Evolutionary conservation across 2,329 filamentous ascomycete species (phyloP), one percentile per base, ranked within the genome.

Genomic region (Arthrobotrys sphaeroides): DNA sequence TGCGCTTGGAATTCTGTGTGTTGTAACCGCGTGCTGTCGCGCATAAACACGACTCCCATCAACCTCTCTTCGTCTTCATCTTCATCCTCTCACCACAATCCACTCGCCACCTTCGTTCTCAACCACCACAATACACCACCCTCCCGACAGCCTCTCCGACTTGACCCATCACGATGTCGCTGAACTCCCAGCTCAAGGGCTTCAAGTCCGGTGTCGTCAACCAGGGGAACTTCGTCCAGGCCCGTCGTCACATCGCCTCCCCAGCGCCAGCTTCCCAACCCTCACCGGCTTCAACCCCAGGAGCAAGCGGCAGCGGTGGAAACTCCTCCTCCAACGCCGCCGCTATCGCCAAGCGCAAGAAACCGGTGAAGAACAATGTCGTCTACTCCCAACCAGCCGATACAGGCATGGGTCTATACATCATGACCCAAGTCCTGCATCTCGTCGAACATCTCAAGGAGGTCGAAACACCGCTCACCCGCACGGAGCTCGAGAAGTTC

Each of bases 401-500:
- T 80, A 92, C 89, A 13, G 91, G 90, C 61, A 77, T 77, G 73
- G 93, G 93, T 78, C 87, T 87, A 74, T 90, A 94, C 82, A 89
- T 95, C 82, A 90, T 93, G 85, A 96, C 93, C 10, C 92, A 96
- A 82, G 90, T 97, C 81, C 88, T 91, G 70, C 97, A 93, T 83
- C 92, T 93, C 18, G 90, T 96, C 81, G 89, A 94, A 77, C 92
- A 93, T 81, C 88, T 97, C 73, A 90, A 90, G 83, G 88, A 88
- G 78, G 90, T 90, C 81, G 89, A 90, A 81, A 88, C 70, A 10
- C 78, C 79, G 9, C 77, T 79, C 28, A 78, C 78, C 7, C 62
- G 77, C 0, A 40, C 88, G 72, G 84, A 89, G 75, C 84, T 90
- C 66, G 88, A 93, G 81, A 87, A 87, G 36, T 91, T 96, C 73